Conservation (phyloP, 2,329 filamentous ascomycete species). For the Pseudogymnoascus sp. region DNA sequence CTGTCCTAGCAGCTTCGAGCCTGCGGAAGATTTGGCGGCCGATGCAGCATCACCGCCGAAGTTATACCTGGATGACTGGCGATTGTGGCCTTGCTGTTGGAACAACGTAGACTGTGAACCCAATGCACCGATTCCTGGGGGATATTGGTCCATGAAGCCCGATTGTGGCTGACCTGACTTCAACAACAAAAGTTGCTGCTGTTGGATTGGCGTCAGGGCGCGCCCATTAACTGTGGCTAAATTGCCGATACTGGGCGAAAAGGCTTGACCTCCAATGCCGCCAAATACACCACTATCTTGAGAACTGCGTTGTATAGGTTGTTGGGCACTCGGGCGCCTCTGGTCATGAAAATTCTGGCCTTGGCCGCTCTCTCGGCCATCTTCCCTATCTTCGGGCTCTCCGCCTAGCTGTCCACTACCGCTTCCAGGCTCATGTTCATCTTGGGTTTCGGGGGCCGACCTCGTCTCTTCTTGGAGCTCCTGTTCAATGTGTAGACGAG, state of each 20-base stretch:
- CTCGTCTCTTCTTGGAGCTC: slow-evolving; percentile 45
- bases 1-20: slow-evolving; percentile 68
- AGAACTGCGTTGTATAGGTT: slow-evolving; percentile 62
- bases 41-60: slow-evolving; percentile 68
- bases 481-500: slow-evolving; percentile 42
- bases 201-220: slow-evolving; percentile 72
- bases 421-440: slow-evolving; percentile 71
- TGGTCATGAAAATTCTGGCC: slow-evolving; percentile 46
- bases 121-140: slow-evolving; percentile 43
- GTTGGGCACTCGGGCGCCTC: slow-evolving; percentile 60
- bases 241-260: slow-evolving; percentile 41
- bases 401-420: slow-evolving; percentile 82
- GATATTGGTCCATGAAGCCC: slow-evolving; percentile 52
- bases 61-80: slow-evolving; percentile 79
- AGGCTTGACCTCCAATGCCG: slow-evolving; percentile 38
- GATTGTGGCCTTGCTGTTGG: slow-evolving; percentile 60
- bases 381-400: slow-evolving; percentile 76
- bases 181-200: slow-evolving; percentile 54
- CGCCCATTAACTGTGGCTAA: slow-evolving; percentile 56
- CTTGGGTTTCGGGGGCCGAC: slow-evolving; percentile 37
- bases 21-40: slow-evolving; percentile 68
- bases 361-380: slow-evolving; percentile 33
- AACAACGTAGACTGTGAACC: slow-evolving; percentile 38
- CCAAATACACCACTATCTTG: slow-evolving; percentile 45
- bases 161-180: slow-evolving; percentile 37